phyloP scores from a whole-genome alignment of 768 basidiomycete species.

The Hirschioporus abietinus region DNA sequence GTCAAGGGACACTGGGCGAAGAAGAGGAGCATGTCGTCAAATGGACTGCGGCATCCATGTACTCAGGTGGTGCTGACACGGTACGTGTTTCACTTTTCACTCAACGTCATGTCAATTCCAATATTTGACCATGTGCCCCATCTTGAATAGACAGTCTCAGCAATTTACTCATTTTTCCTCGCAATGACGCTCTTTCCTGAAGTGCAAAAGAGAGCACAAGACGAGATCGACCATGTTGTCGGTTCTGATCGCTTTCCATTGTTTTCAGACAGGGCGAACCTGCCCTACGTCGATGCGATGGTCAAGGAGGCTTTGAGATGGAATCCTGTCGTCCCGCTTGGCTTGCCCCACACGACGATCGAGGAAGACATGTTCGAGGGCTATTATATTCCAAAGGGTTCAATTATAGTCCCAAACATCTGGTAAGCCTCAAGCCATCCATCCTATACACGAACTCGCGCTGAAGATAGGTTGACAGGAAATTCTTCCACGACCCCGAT shows the following conservation, averaged over 20 bases:
- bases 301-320: constrained; percentile 29
- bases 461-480: constrained; percentile 14
- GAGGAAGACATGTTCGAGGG: constrained; percentile 29
- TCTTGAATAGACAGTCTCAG: constrained; percentile 25
- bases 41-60: constrained; percentile 16
- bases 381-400: constrained; percentile 29
- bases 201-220: constrained; percentile 31
- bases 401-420: constrained; percentile 28
- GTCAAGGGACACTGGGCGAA: background rate
- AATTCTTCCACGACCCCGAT: constrained; percentile 27
- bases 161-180: constrained; percentile 30
- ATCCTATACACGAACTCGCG: background rate
- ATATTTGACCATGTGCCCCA: background rate
- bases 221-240: constrained; percentile 36
- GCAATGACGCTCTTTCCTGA: constrained; percentile 35
- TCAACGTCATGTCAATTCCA: background rate
- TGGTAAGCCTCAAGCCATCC: constrained; percentile 22
- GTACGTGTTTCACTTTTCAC: constrained; percentile 18
- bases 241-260: constrained; percentile 30
- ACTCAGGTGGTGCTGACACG: constrained; percentile 32
- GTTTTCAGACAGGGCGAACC: constrained; percentile 22
- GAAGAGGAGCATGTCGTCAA: constrained; percentile 8
- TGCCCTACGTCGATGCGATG: constrained; percentile 34
- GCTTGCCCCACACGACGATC: constrained; percentile 25
- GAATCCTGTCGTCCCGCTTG: constrained; percentile 19